phyloP scores from a whole-genome alignment of 768 basidiomycete genomes.

The Lentinus brumalis region DNA sequence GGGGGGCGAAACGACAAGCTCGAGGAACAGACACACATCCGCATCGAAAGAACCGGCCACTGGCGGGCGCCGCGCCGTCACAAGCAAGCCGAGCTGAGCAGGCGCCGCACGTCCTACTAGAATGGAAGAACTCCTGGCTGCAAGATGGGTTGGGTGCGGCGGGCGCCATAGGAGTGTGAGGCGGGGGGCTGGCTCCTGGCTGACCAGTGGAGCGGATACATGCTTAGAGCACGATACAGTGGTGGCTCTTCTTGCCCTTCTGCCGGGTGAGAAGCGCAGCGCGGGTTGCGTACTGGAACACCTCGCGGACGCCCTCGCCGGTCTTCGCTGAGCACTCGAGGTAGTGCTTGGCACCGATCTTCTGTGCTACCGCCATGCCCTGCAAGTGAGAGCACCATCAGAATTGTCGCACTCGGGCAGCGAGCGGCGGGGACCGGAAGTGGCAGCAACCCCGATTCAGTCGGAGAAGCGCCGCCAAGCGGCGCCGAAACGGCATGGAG shows the following conservation, averaged over 20 bases:
- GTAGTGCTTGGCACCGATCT: constrained; percentile 96
- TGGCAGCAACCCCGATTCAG: neutral
- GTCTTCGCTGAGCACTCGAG: constrained; percentile 97
- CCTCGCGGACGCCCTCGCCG: constrained; percentile 96
- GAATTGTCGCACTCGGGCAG: neutral
- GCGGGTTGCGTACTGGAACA: constrained; percentile 97
- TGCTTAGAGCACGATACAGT: constrained; percentile 48
- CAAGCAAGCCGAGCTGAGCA: neutral
- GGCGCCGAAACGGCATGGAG: constrained; percentile 10
- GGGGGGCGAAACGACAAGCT: neutral
- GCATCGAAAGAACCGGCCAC: neutral
- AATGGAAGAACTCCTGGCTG: neutral
- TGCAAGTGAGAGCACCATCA: constrained; percentile 33
- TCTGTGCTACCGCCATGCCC: constrained; percentile 94
- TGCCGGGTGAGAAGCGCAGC: constrained; percentile 76
- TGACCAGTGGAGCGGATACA: neutral
- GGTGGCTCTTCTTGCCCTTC: constrained; percentile 44
- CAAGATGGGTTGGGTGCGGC: no score
- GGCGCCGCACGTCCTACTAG: neutral
- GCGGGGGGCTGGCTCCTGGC: neutral
- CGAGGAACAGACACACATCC: neutral
- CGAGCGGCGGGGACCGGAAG: neutral
- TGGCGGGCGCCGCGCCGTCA: neutral
- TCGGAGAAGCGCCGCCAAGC: constrained; percentile 1
- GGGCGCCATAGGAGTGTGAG: neutral